Conservation (phyloP, 495 filamentous ascomycete species). For the Polyplosphaeria fusca region DNA sequence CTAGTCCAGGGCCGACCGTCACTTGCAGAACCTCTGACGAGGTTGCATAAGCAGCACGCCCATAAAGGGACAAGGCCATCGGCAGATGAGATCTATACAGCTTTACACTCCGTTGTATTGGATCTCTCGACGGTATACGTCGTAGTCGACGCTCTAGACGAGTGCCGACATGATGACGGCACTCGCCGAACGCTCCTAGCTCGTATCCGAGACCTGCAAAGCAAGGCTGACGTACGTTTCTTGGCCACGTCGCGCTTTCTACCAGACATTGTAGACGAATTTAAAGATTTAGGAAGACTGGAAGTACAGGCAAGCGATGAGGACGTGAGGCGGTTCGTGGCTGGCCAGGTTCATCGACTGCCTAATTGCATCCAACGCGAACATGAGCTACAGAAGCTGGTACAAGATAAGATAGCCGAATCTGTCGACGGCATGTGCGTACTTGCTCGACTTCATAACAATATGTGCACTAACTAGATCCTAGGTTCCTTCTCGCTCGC, state of each 20-base stretch:
- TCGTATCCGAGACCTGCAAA: slow-evolving; percentile 36
- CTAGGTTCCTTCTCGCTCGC: slow-evolving; percentile 18
- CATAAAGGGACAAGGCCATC: not conserved
- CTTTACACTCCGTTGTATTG: slow-evolving; percentile 28
- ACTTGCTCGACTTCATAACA: not conserved
- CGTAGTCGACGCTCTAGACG: slow-evolving; percentile 52
- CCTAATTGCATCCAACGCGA: slow-evolving; percentile 24
- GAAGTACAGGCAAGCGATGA: slow-evolving; percentile 43
- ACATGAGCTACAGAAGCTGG: slow-evolving; percentile 35
- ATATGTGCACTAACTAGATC: not conserved
- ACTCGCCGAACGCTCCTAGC: slow-evolving; percentile 25
- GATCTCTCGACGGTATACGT: slow-evolving; percentile 40
- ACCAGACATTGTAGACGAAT: slow-evolving; percentile 37
- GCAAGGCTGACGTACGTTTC: slow-evolving; percentile 28
- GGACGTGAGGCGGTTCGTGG: slow-evolving; percentile 43
- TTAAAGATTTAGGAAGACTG: slow-evolving; percentile 28
- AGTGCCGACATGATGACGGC: slow-evolving; percentile 34
- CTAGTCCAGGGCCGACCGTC: slow-evolving; percentile 23
- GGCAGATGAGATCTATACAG: not conserved
- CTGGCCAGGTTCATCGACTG: slow-evolving; percentile 30
- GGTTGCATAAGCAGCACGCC: not conserved
- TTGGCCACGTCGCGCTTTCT: slow-evolving; percentile 46
- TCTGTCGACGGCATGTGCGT: slow-evolving; percentile 47
- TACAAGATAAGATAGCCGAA: slow-evolving; percentile 36
- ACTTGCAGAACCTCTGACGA: not conserved